Evolutionary conservation across 2,329 filamentous ascomycete genomes (phyloP).

Genomic region (Triangularia verruculosa): DNA sequence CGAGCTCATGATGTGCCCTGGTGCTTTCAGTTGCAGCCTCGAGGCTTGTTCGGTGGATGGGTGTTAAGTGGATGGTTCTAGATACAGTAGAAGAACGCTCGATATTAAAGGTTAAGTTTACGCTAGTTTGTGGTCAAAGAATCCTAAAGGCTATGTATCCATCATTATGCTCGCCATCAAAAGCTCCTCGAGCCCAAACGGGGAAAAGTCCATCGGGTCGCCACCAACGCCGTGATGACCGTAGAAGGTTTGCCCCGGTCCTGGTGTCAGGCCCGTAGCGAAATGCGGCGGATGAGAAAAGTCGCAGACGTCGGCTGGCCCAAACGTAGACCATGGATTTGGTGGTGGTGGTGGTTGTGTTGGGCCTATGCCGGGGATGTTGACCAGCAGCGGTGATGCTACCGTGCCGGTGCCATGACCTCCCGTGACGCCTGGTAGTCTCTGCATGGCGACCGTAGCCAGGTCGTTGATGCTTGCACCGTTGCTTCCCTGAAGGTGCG

Average conservation of each 20-base stretch:
- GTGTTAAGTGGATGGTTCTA: no score
- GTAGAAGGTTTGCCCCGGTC: not conserved
- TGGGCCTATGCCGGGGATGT: not conserved
- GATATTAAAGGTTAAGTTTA: no score
- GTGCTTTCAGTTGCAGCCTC: no score
- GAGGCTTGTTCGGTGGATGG: no score
- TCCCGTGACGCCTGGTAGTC: not conserved
- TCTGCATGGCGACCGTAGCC: not conserved
- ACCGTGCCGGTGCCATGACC: not conserved
- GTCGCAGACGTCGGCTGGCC: not conserved
- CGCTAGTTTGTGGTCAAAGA: no score
- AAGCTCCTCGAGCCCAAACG: conserved; percentile 20
- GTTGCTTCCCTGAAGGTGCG: not conserved
- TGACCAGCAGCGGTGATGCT: not conserved
- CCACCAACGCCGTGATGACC: not conserved
- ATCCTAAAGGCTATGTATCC: not conserved
- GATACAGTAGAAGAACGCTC: no score
- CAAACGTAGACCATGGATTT: not conserved
- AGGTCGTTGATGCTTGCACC: not conserved
- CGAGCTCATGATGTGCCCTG: no score
- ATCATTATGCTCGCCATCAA: conserved; percentile 12
- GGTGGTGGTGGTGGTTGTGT: not conserved
- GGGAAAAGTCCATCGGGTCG: conserved; percentile 17
- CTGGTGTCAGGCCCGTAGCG: not conserved
- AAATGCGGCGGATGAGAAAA: conserved; percentile 3